Percentiles rank a stretch among this genome's conserved stretches.
Conservation (phyloP, 208 protist genomes). For the Leishmania amazonensis region DNA sequence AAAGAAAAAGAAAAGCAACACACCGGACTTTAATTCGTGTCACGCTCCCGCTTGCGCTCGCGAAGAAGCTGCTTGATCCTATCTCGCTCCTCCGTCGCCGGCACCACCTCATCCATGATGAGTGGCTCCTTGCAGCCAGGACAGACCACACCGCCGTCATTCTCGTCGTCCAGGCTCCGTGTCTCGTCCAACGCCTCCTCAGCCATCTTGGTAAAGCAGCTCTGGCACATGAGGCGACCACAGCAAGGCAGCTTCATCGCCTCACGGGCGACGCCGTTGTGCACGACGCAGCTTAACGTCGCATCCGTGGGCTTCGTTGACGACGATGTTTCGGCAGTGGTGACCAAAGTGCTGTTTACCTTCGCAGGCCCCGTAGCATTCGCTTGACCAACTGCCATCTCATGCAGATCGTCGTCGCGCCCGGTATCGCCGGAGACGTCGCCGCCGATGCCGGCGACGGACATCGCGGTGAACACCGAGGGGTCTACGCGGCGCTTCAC, state of each 20-base stretch:
- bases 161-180: slow-evolving; percentile 27
- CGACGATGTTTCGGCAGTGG: background rate
- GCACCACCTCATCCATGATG: slow-evolving; percentile 68
- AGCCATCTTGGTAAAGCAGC: slow-evolving; percentile 65
- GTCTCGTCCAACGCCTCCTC: slow-evolving; percentile 53
- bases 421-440: background rate
- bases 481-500: slow-evolving; percentile 80
- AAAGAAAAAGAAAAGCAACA: background rate
- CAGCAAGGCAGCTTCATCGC: slow-evolving; percentile 82
- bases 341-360: background rate
- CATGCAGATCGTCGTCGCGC: background rate
- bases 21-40: background rate
- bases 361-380: background rate
- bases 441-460: slow-evolving; percentile 8
- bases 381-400: background rate
- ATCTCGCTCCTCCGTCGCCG: slow-evolving; percentile 55
- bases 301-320: background rate
- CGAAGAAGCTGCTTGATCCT: slow-evolving; percentile 41
- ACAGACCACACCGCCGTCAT: slow-evolving; percentile 48
- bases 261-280: slow-evolving; percentile 54
- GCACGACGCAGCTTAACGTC: slow-evolving; percentile 44
- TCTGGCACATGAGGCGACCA: slow-evolving; percentile 50
- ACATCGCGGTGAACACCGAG: slow-evolving; percentile 54
- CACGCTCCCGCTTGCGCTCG: slow-evolving; percentile 30
- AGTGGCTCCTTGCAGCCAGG: slow-evolving; percentile 71